phyloP scores from a whole-genome alignment of 2,329 filamentous ascomycete species.

The Anisogramma anomala region DNA sequence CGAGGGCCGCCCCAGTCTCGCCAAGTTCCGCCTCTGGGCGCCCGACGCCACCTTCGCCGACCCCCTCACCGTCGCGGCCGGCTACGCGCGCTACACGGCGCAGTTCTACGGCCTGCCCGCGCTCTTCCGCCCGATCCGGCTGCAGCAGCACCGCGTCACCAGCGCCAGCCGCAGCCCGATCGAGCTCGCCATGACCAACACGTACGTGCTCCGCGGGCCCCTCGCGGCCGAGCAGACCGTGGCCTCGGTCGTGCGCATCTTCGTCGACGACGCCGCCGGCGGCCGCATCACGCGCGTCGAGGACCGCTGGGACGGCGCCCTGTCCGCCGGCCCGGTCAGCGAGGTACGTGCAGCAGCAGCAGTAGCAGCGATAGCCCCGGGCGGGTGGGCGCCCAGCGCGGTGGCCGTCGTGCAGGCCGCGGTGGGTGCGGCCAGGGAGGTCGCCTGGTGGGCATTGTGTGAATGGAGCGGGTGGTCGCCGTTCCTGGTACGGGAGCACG shows the following conservation, averaged over 20 bases:
- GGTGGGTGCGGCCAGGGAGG: constrained; percentile 13
- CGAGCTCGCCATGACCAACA: constrained; percentile 33
- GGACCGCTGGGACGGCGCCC: constrained; percentile 27
- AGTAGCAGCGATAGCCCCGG: background rate
- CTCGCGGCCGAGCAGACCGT: constrained; percentile 24
- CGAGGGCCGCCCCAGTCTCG: constrained; percentile 44
- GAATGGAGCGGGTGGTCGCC: constrained; percentile 1
- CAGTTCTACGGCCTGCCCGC: constrained; percentile 48
- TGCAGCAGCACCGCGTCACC: constrained; percentile 41
- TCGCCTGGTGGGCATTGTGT: constrained; percentile 18
- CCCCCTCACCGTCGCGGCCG: constrained; percentile 44
- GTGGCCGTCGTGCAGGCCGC: constrained; percentile 2
- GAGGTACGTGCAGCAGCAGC: constrained; percentile 20
- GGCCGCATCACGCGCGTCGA: constrained; percentile 26
- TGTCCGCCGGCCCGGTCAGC: constrained; percentile 25
- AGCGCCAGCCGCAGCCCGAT: constrained; percentile 49
- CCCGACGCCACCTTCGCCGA: constrained; percentile 47
- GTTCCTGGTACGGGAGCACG: background rate
- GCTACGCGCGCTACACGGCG: constrained; percentile 37
- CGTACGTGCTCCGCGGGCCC: constrained; percentile 26
- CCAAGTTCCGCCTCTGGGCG: constrained; percentile 48
- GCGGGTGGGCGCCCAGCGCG: background rate
- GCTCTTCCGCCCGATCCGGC: constrained; percentile 46
- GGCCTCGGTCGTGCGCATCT: constrained; percentile 22
- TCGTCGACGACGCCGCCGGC: constrained; percentile 19